Evolutionary conservation across 2,329 filamentous ascomycete species (phyloP).

Genomic region (Trichoderma sp.): DNA sequence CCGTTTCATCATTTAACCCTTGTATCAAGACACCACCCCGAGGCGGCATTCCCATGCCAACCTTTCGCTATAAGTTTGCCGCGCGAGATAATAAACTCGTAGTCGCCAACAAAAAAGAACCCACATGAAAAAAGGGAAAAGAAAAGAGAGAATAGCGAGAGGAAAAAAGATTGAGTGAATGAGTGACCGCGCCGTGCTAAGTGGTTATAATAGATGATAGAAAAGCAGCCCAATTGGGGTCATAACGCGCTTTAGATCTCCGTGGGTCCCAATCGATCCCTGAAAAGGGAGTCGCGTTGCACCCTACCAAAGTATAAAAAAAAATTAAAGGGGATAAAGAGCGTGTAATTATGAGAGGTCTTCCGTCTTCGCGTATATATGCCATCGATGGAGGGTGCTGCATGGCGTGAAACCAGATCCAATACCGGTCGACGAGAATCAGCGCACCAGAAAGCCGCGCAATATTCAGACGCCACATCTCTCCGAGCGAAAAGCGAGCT

Average conservation of each 20-base stretch:
- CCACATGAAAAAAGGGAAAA: not conserved
- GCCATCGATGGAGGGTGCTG: not conserved
- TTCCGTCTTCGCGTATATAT: not conserved
- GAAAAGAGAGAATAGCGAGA: constrained; percentile 2
- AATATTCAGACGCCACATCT: constrained; percentile 34
- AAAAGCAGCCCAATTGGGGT: constrained; percentile 13
- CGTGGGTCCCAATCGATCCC: not conserved
- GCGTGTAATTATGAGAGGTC: not conserved
- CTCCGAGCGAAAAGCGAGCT: constrained; percentile 31
- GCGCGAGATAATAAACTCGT: constrained; percentile 7
- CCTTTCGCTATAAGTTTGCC: constrained; percentile 15
- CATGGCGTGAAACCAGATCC: constrained; percentile 14
- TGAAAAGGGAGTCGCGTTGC: constrained; percentile 4
- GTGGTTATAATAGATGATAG: constrained; percentile 4
- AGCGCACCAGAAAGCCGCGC: constrained; percentile 29
- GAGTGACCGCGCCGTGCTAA: constrained; percentile 25
- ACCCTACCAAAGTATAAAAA: not conserved
- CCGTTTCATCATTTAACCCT: constrained; percentile 30
- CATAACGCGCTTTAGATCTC: not conserved
- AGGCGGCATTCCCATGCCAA: constrained; percentile 10
- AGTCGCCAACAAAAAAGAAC: constrained; percentile 5
- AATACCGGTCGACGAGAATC: not conserved
- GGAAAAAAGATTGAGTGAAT: not conserved
- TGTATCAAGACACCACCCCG: constrained; percentile 25
- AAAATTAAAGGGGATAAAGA: constrained; percentile 2